Base-by-base conservation (phyloP, 495 filamentous ascomycete species). In the Glonium stellatum region DNA sequence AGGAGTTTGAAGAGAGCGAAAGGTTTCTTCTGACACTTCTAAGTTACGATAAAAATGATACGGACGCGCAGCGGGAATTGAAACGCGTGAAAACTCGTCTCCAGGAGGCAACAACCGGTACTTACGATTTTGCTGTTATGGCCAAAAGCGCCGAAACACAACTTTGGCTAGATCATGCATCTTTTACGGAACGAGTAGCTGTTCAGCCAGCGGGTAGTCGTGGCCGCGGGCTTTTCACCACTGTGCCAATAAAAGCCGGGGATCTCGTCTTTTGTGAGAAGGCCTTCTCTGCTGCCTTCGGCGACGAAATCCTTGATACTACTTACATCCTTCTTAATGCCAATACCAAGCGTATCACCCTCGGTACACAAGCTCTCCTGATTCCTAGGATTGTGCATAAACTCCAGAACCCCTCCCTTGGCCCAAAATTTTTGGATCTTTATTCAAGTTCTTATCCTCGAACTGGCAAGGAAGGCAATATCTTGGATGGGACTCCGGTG, bases 201-300 rank as follows among this genome's bases (percentile, higher is more conserved):
- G 59, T 75, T 1, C 66, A 67, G 47, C 13, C 44, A 0, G 60
- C 69, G 3, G 46, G 63, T 0, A 62, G 53, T 27, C 54, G 60
- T 41, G 77, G 79, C 10, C 69, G 72, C n/a, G 79, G 78, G 1
- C 58, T 81, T 1, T 83, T 81, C 56, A 72, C 76, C 0, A 79
- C 78, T 6, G 65, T 70, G 36, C 72, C 65, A 8, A 73, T 84
- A 23, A 69, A 75, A 51, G 75, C 77, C 0, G 82, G 81, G 0
- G 79, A 82, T 9, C 69, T 84, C 13, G 60, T 84, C 0, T 57
- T 85, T 5, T 81, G 78, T 57, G 80, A 83, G 57, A 84, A 83
- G 59, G 80, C 81, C 0, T 80, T 83, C 54, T 63, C 63, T n/a
- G 42, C 69, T 58, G 64, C 71, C 36, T 75, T 66, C 54, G 59